Evolutionary conservation across 2,329 filamentous ascomycete species (phyloP).

Genomic region (Chrysosporium queenslandicum): DNA sequence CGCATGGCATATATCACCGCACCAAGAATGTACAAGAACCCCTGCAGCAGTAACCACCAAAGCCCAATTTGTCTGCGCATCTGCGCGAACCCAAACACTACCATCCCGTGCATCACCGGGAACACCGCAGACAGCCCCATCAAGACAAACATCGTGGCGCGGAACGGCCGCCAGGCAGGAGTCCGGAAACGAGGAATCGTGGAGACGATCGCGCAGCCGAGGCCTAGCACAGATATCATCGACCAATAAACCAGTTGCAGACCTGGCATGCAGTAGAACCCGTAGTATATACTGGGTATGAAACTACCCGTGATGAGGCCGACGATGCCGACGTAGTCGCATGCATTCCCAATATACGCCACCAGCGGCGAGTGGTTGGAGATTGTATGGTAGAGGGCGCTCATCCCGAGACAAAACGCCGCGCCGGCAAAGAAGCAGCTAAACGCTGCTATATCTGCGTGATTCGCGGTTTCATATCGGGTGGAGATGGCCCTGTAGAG

Average conservation of each 20-base stretch:
- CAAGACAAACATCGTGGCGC: slow-evolving; percentile 78
- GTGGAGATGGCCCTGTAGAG: slow-evolving; percentile 52
- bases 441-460: slow-evolving; percentile 60
- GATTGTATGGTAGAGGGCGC: slow-evolving; percentile 73
- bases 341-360: slow-evolving; percentile 74
- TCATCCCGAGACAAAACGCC: slow-evolving; percentile 64
- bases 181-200: slow-evolving; percentile 76
- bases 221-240: slow-evolving; percentile 66
- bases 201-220: slow-evolving; percentile 66
- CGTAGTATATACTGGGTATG: slow-evolving; percentile 79
- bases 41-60: slow-evolving; percentile 69
- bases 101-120: slow-evolving; percentile 68
- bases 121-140: slow-evolving; percentile 77
- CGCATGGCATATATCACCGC: slow-evolving; percentile 76
- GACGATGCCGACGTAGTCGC: slow-evolving; percentile 93
- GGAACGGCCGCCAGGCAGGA: slow-evolving; percentile 71
- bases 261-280: slow-evolving; percentile 59
- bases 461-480: slow-evolving; percentile 54
- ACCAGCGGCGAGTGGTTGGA: slow-evolving; percentile 73
- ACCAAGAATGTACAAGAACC: slow-evolving; percentile 72
- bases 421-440: slow-evolving; percentile 70
- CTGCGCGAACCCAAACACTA: slow-evolving; percentile 54
- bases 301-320: slow-evolving; percentile 85
- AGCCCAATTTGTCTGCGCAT: slow-evolving; percentile 68
- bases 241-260: slow-evolving; percentile 63